phyloP scores from a whole-genome alignment of 306 rosid genomes.

The Psophocarpus tetragonolobus region DNA sequence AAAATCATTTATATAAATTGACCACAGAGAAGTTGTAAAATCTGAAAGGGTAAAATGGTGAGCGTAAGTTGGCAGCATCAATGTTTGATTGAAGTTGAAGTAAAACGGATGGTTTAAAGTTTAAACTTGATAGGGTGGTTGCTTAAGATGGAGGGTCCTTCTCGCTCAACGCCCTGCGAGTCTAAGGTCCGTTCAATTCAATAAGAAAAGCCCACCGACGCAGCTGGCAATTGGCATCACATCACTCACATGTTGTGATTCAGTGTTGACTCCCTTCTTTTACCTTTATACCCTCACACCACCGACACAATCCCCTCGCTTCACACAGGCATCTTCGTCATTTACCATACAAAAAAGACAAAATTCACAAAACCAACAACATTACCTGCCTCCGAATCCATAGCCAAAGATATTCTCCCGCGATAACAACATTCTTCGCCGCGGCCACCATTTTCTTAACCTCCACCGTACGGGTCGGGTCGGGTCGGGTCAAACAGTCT shows the following conservation, averaged over 20 bases:
- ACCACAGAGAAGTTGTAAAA: no score
- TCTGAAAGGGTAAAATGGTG: background rate
- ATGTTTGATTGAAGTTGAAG: conserved; percentile 31
- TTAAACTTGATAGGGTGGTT: no score
- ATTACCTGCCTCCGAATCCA: background rate
- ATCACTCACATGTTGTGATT: conserved; percentile 20
- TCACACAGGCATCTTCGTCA: conserved; percentile 28
- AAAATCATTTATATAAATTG: no score
- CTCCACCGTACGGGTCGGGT: conserved; percentile 1
- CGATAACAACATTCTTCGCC: background rate
- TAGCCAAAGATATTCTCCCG: conserved; percentile 25
- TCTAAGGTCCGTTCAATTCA: conserved; percentile 20
- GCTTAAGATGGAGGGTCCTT: conserved; percentile 42
- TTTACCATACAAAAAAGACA: background rate
- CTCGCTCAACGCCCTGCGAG: conserved; percentile 37
- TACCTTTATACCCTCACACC: conserved; percentile 31
- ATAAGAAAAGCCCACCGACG: conserved; percentile 39
- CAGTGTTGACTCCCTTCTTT: conserved; percentile 26
- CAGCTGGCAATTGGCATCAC: background rate
- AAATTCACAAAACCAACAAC: background rate
- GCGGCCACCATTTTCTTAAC: conserved; percentile 7
- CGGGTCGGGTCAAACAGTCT: background rate
- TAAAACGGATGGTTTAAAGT: conserved; percentile 8
- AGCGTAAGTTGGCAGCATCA: background rate
- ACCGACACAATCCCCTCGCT: background rate